Base-by-base conservation (phyloP, 129 eudicot species). In the Escallonia herrerae region DNA sequence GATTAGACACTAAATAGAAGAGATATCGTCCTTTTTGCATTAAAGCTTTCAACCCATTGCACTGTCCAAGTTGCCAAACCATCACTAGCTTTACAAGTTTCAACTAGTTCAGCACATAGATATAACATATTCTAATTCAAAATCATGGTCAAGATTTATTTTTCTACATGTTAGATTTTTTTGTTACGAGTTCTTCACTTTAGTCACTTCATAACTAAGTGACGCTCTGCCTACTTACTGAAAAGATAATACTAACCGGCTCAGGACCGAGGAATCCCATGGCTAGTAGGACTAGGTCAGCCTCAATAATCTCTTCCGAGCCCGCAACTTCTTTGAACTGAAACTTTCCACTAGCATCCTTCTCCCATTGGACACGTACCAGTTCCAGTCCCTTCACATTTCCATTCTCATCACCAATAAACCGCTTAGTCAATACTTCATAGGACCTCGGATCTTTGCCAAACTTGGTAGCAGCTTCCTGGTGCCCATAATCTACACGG, bases 231-330 rank as follows among this genome's bases (percentile, higher is more conserved):
- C 33, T 22, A 22, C 0, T 22, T 22, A 22, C 33, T 22, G 1
- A 22, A 22, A 22, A 22, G 33, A 22, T 22, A 22, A 22, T 55
- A 83, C 98, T 75, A 65, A 93, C 99, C 96, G 86, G 40, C 55
- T 94, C 99, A 12, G 99, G 99, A 51, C 99, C 99, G 9, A 94
- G 97, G 82, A 94, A 94, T 3, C 99, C 99, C 99, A 94, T 94
- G 69, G 99, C 99, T 49, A 94, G 76, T 58, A 94, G 76, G 40
- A 89, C 97, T 42, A 94, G 56, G 64, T 94, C 99, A 14, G 97
- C 95, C 75, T 70, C 99, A 2, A 94, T 75, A 22, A 83, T 82
- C 82, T 89, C 97, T 71, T 83, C 90, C 0, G 93, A 81, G 53
- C 99, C 99, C 70, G 84, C 99, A 40, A 94, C 82, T 78, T 94